Base-by-base conservation (phyloP, 208 protist genomes). In the Trypanosoma conorhini region DNA sequence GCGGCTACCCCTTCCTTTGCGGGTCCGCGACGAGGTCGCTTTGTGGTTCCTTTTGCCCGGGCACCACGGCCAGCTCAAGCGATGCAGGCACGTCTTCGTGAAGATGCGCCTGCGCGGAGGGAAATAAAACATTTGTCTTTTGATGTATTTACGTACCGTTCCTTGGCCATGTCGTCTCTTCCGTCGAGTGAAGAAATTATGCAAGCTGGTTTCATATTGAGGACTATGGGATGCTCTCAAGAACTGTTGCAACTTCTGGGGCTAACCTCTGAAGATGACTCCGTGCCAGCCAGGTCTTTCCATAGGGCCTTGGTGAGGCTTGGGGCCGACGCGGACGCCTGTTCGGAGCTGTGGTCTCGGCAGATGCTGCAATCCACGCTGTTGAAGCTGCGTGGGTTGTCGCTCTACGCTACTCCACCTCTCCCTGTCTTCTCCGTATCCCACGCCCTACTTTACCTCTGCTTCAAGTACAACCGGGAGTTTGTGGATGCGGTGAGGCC, bases 391-490 rank as follows among this genome's bases (percentile, higher is more conserved):
- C 67, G 64, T 22, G 61, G 62, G 13, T 44, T 83, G 24, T 68
- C 72, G 38, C 22, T 70, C 50, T 31, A 51, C 68, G 44, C 44
- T 42, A 62, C 17, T 19, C 28, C 55, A 44, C 42, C 70, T 17
- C 56, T 67, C 9, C 22, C 68, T 26, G 79, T 72, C 1, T 68
- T 69, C 30, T 74, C 74, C 21, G 62, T 68, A 21, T 30, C 62
- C 12, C 71, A 79, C 60, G 55, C 62, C 40, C 33, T 77, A 48
- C 21, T 76, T 31, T 78, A 81, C n/a, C 30, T 93, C 35, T 91
- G 82, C 35, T 70, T 84, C 15, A 79, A 86, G 62, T 96, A 94
- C 78, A 96, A 96, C 72, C 78, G 55, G 22, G 88, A 96, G 76
- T 80, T 92, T 64, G 85, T 93, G 31, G 70, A 84, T 26, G 87